Base-by-base conservation (phyloP, 1,139 yeast genomes). In the Blastobotrys ciferrii region DNA sequence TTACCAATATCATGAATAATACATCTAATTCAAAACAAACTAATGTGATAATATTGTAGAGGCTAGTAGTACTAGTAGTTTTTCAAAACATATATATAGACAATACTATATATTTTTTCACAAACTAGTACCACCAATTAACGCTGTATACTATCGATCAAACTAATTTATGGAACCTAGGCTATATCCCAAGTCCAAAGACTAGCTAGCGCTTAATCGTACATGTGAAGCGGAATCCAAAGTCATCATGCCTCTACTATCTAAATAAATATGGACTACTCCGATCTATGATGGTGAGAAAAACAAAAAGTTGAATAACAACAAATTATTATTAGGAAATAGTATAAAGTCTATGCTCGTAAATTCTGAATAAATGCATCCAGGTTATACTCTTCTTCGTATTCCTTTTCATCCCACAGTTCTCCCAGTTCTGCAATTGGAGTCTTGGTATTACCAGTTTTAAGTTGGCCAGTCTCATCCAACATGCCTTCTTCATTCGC, bases 381-480 rank as follows among this genome's bases (percentile, higher is more conserved):
- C 69, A 92, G 78, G 63, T 92, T 87, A 67, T 92, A 92, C 70
- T 92, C 98, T 63, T 92, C 98, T 58, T 91, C 96, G 63, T 92
- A 92, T 68, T 92, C 97, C 44, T 87, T 77, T 61, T 87, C 95
- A 66, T 92, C 98, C 98, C 98, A 92, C 53, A 92, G 75, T 61
- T 91, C 97, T n/a, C 87, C 92, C 57, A 91, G 74, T 58, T 87
- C 95, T 31, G 92, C 94, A 48, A 88, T 83, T 1, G 87, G 88
- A 46, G 53, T 80, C 43, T 52, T 81, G 4, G 85, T 84, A 1
- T 84, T 81, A 64, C 78, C 28, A 71, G 55, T 82, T 80, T 23
- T 81, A 73, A 63, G 50, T 50, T 82, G 76, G 12, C 88, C 82
- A 39, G 84, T 82, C 20, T 78, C 81, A 25, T 70, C 74, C 53